phyloP scores from a whole-genome alignment of 2,329 filamentous ascomycete genomes.

The Verticillium klebahnii region DNA sequence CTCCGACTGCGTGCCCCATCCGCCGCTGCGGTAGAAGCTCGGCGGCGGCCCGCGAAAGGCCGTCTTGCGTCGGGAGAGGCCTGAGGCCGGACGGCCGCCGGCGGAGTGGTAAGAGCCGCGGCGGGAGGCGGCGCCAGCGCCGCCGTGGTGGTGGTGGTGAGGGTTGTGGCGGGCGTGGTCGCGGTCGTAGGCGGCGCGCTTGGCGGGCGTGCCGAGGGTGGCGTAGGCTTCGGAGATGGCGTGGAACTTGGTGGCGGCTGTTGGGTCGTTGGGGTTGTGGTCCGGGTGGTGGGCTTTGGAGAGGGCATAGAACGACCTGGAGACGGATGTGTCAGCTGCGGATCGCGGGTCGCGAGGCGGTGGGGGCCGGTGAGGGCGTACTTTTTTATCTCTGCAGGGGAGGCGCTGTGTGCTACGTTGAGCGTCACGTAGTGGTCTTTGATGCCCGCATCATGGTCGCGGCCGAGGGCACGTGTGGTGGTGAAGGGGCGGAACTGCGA shows the following conservation, averaged over 20 bases:
- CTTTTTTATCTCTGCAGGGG: constrained; percentile 80
- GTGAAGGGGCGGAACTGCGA: constrained; percentile 2
- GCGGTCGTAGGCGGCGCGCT: constrained; percentile 78
- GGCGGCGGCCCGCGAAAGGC: constrained; percentile 84
- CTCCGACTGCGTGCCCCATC: constrained; percentile 63
- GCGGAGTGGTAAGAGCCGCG: constrained; percentile 55
- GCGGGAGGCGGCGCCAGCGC: constrained; percentile 16
- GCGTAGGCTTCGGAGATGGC: constrained; percentile 81
- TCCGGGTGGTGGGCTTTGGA: constrained; percentile 93
- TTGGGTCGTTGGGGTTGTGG: constrained; percentile 72
- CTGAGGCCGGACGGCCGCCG: constrained; percentile 73
- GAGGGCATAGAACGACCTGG: constrained; percentile 77
- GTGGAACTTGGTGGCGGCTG: constrained; percentile 72
- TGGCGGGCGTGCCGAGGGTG: constrained; percentile 65
- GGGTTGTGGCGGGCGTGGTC: constrained; percentile 46
- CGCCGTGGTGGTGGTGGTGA: constrained; percentile 23
- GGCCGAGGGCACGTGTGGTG: constrained; percentile 24
- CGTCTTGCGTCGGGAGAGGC: constrained; percentile 70
- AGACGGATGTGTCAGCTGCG: background rate
- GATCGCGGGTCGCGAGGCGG: background rate
- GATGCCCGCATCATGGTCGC: constrained; percentile 19
- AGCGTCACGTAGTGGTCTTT: constrained; percentile 80
- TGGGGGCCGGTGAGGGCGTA: constrained; percentile 24
- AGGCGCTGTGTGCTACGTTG: constrained; percentile 64
- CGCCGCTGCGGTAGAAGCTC: constrained; percentile 78